Conservation (phyloP, 768 basidiomycete genomes). For the Suillus alpinus region DNA sequence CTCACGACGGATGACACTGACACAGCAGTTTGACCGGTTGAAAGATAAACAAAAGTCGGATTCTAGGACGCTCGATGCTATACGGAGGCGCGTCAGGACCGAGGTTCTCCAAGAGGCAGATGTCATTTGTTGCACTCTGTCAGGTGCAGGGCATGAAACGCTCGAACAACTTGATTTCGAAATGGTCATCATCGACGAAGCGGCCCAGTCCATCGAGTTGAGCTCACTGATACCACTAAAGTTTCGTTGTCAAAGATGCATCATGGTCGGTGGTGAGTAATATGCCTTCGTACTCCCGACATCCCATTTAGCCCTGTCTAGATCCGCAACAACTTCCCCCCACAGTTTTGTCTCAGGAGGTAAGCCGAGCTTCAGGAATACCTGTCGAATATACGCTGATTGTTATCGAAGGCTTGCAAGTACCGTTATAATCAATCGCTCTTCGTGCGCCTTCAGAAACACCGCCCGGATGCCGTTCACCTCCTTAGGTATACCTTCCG, state of each 20-base stretch:
- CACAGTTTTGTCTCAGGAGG: constrained; percentile 71
- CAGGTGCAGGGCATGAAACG: constrained; percentile 88
- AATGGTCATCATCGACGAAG: constrained; percentile 96
- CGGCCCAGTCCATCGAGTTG: constrained; percentile 94
- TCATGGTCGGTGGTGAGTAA: constrained; percentile 84
- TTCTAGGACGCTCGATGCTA: constrained; percentile 77
- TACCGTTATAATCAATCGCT: constrained; percentile 86
- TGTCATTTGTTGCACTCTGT: constrained; percentile 90
- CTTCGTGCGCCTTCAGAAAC: constrained; percentile 87
- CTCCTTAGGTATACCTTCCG: constrained; percentile 66
- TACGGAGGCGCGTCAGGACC: constrained; percentile 65
- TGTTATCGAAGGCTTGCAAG: constrained; percentile 49
- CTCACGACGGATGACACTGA: constrained; percentile 58
- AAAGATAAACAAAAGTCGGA: constrained; percentile 84
- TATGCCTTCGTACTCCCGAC: not conserved
- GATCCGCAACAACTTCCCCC: constrained; percentile 96
- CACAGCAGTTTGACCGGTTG: constrained; percentile 68
- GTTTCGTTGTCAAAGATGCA: constrained; percentile 76
- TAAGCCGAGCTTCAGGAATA: constrained; percentile 33
- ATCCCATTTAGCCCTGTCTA: constrained; percentile 15
- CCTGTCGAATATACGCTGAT: constrained; percentile 8
- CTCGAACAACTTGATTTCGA: constrained; percentile 86
- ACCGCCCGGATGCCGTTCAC: constrained; percentile 80
- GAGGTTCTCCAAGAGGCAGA: constrained; percentile 87
- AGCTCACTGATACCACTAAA: constrained; percentile 94